Conservation (phyloP, 441 rosid genomes). For the Pelargonium citronellum region DNA sequence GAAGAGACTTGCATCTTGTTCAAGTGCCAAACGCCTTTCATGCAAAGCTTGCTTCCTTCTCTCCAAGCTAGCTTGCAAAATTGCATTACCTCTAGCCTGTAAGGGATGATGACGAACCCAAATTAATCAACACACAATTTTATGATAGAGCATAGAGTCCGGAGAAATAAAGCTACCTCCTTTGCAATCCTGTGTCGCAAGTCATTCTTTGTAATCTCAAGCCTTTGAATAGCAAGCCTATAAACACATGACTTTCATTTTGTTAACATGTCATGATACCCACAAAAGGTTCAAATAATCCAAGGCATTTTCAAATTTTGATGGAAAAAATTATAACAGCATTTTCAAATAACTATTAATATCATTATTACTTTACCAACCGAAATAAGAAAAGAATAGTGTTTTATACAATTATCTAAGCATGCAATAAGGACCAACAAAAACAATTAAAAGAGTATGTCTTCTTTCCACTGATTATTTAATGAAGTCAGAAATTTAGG, state of each 20-base stretch:
- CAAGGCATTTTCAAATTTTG: background rate
- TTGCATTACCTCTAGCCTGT: conserved; percentile 96
- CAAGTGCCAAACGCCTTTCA: conserved; percentile 94
- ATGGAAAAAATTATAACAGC: background rate
- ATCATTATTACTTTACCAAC: background rate
- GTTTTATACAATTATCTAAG: no score
- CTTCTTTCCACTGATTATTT: no score
- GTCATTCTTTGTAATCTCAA: conserved; percentile 88
- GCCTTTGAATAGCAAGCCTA: conserved; percentile 96
- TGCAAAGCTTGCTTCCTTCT: conserved; percentile 97
- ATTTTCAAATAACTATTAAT: background rate
- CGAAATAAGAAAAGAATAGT: no score
- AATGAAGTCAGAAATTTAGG: no score
- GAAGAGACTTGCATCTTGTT: conserved; percentile 76
- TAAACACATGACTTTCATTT: conserved; percentile 14
- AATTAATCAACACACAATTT: conserved; percentile 22
- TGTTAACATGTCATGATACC: background rate
- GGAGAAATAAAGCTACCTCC: conserved; percentile 51
- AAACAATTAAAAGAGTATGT: no score
- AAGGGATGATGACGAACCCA: conserved; percentile 22
- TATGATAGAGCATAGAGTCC: conserved; percentile 14
- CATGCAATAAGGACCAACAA: no score
- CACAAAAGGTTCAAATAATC: background rate
- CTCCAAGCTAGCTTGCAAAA: conserved; percentile 95
- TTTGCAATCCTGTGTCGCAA: conserved; percentile 87